Percentiles rank a stretch among this genome's conserved stretches.
phyloP scores from a whole-genome alignment of 1,284 basidiomycete genomes.

The Rhodotorula sp. region DNA sequence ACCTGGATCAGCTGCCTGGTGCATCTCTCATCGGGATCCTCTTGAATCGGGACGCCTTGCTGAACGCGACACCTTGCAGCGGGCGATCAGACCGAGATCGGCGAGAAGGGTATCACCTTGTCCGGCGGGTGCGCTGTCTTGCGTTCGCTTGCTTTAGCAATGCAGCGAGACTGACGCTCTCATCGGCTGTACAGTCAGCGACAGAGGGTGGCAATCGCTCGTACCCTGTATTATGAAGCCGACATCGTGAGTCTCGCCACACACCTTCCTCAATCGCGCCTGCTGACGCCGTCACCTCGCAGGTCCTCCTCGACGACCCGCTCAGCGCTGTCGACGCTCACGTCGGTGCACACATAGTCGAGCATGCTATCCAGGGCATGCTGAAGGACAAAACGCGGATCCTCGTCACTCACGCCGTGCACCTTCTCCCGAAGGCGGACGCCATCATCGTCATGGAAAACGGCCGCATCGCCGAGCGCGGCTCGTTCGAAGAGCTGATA shows the following conservation, averaged over 20 bases:
- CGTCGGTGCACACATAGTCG: conserved; percentile 76
- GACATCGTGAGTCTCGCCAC: conserved; percentile 62
- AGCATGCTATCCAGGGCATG: conserved; percentile 70
- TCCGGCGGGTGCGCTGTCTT: conserved; percentile 52
- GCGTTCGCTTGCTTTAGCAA: conserved; percentile 42
- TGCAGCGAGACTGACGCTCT: conserved; percentile 52
- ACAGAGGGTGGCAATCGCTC: conserved; percentile 62
- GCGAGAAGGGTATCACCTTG: conserved; percentile 58
- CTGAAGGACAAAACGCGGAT: conserved; percentile 72
- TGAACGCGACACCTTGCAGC: conserved; percentile 46
- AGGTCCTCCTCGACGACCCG: conserved; percentile 65
- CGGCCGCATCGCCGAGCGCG: conserved; percentile 65
- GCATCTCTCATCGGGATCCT: background rate
- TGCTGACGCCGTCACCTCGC: background rate
- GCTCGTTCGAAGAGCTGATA: conserved; percentile 33
- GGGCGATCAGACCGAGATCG: conserved; percentile 64
- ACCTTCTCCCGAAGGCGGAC: conserved; percentile 46
- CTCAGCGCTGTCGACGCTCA: conserved; percentile 52
- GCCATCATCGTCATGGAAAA: conserved; percentile 58
- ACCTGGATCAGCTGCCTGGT: conserved; percentile 65
- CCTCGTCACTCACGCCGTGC: conserved; percentile 50
- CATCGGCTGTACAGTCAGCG: conserved; percentile 57
- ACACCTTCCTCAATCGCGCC: conserved; percentile 51
- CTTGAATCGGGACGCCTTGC: background rate
- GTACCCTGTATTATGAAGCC: conserved; percentile 68